Evolutionary conservation across 345 rosid species (phyloP), one percentile per base, ranked within the genome.

Genomic region (Syzygium grande): DNA sequence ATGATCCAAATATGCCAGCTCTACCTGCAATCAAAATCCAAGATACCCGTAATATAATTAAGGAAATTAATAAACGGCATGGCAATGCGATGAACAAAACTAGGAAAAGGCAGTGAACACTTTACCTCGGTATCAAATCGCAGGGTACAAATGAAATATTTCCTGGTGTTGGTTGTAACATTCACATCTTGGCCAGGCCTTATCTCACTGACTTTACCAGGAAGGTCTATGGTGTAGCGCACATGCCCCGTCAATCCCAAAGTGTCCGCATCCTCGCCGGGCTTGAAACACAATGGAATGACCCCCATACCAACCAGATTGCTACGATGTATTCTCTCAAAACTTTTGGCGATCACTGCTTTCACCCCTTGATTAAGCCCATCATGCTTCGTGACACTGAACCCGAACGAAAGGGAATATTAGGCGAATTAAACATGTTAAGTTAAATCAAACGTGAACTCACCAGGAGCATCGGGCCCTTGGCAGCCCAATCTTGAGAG

Each of bases 401-500:
- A 34, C 38, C 19, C 25, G 9, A 34, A 34, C 79, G 9, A 68
- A 34, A 34, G 29, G 6, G 79, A 68, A 68, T 30, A 10, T 9
- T 30, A 30, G 79, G 79, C 6, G 17, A 59, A 59, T 61, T 61
- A 29, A 27, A 61, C 10, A n/a, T 61, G 68, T 12, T 13, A 5
- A 61, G 68, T 12, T n/a, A 61, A 13, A 61, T 61, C 68, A 61
- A 61, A 61, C 68, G 14, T 61, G 17, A 27, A 1, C 68, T n/a
- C 68, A 95, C 99, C 94, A 94, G 87, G 85, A 94, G 89, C 95
- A 93, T 92, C n/a, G 98, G 97, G 87, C 98, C 99, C 93, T 97
- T 97, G 84, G 99, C 98, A 89, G 96, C 98, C 98, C 99, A 93
- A 88, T 97, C 98, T 84, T 96, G 91, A 89, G 99, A 97, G 91